phyloP scores from a whole-genome alignment of 371 early-diverging fungal species.

The Rhizopus microsporus region DNA sequence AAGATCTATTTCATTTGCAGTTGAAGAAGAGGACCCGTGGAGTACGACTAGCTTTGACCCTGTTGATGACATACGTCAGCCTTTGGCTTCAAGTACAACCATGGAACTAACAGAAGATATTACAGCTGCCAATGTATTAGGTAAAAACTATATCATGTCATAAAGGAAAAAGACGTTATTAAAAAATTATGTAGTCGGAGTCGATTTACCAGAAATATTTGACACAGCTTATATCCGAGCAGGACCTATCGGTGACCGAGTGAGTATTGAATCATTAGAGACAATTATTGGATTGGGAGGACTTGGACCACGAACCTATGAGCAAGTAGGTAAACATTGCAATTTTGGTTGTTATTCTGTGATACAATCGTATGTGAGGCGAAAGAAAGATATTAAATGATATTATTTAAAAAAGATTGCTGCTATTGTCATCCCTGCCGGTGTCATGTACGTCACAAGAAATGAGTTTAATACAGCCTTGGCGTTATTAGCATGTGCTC shows the following conservation, averaged over 20 bases:
- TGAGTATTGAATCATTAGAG: conserved; percentile 54
- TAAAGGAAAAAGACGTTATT: not conserved
- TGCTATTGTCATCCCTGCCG: conserved; percentile 49
- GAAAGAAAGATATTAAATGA: not conserved
- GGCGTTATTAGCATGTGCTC: conserved; percentile 74
- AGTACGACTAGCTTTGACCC: conserved; percentile 25
- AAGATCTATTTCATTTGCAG: conserved; percentile 24
- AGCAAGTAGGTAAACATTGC: conserved; percentile 49
- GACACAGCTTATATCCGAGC: conserved; percentile 59
- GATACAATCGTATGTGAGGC: not conserved
- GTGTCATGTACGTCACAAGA: conserved; percentile 56
- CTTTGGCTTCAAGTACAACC: conserved; percentile 7
- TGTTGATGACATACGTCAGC: conserved; percentile 21
- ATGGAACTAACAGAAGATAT: conserved; percentile 25
- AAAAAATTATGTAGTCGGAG: conserved; percentile 43
- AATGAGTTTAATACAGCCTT: conserved; percentile 74
- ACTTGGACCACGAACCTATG: conserved; percentile 47
- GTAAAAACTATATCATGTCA: conserved; percentile 11
- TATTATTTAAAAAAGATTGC: conserved; percentile 35
- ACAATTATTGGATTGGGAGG: conserved; percentile 54
- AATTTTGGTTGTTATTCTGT: not conserved
- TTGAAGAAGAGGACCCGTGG: conserved; percentile 34
- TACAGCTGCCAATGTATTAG: conserved; percentile 28
- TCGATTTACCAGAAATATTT: conserved; percentile 58
- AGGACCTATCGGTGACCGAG: conserved; percentile 50